phyloP scores from a whole-genome alignment of 2,329 filamentous ascomycete genomes.

The Pseudopithomyces maydicus region DNA sequence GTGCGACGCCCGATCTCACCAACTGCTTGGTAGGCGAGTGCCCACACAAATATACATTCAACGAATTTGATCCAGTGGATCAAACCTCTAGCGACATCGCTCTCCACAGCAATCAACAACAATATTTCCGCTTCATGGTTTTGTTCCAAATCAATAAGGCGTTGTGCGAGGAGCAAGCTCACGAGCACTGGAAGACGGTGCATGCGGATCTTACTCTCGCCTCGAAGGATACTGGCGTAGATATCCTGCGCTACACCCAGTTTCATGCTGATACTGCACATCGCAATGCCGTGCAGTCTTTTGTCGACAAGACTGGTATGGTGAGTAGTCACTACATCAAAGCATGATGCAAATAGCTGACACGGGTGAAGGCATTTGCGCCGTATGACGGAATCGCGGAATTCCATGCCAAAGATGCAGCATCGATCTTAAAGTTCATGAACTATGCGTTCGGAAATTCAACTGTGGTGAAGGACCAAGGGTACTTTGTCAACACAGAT shows the following conservation, averaged over 20 bases:
- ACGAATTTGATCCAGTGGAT: not conserved
- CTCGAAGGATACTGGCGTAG: not conserved
- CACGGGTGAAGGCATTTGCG: slow-evolving; percentile 3
- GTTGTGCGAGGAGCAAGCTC: slow-evolving; percentile 2
- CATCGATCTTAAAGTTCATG: slow-evolving; percentile 10
- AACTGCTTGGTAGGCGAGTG: not conserved
- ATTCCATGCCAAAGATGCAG: slow-evolving; percentile 15
- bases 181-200: slow-evolving; percentile 17
- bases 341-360: not conserved
- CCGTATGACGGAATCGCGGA: slow-evolving; percentile 19
- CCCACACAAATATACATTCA: not conserved
- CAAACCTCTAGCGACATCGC: not conserved
- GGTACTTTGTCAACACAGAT: slow-evolving; percentile 9
- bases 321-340: not conserved
- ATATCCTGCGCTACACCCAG: slow-evolving; percentile 18
- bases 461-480: slow-evolving; percentile 7
- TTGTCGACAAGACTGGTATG: slow-evolving; percentile 1
- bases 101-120: not conserved
- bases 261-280: slow-evolving; percentile 15
- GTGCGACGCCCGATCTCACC: not conserved
- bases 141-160: slow-evolving; percentile 1
- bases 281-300: slow-evolving; percentile 1
- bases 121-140: slow-evolving; percentile 5
- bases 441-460: slow-evolving; percentile 3
- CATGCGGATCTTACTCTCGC: slow-evolving; percentile 18